A percentile compares a stretch with the other conserved stretches of the same genome.
These are phyloP conservation scores for Fennellomyces sp. DNA, from an alignment of 371 early-diverging fungal genomes.

Conservation along the genomic window DNA sequence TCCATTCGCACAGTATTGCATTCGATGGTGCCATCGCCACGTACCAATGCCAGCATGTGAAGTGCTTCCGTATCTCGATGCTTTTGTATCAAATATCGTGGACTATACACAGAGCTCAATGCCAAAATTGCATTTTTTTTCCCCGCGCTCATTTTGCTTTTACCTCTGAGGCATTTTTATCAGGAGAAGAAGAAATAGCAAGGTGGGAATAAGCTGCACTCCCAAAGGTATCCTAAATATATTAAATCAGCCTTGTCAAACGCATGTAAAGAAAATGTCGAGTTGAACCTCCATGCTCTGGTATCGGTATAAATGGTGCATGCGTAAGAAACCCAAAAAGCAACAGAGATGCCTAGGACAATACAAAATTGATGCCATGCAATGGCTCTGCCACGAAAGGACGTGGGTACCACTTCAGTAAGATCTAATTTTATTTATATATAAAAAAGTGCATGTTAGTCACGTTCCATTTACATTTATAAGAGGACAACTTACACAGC, in stretches of 20 bases:
- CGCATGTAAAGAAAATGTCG: too few species aligned
- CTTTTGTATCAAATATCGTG: constrained; percentile 66
- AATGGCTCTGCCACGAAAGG: constrained; percentile 84
- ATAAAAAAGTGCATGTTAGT: too few species aligned
- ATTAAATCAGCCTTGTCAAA: too few species aligned
- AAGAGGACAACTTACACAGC: constrained; percentile 57
- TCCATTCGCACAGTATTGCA: constrained; percentile 53
- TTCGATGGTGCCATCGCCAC: constrained; percentile 41
- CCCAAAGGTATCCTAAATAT: constrained; percentile 36
- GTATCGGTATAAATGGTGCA: too few species aligned
- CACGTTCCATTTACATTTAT: too few species aligned
- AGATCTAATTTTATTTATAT: constrained; percentile 51
- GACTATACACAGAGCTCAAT: too few species aligned
- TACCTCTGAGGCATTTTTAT: constrained; percentile 37
- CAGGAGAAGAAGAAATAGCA: constrained; percentile 29
- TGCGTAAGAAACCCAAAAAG: constrained; percentile 40
- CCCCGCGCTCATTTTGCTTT: neutral
- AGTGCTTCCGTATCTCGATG: constrained; percentile 56
- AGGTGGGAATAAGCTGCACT: constrained; percentile 38
- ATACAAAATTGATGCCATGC: constrained; percentile 91
- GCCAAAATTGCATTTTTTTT: neutral
- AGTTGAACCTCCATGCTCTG: neutral
- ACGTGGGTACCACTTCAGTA: constrained; percentile 86
- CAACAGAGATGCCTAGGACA: constrained; percentile 55
- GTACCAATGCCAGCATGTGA: constrained; percentile 48